Conservation (phyloP, 2,329 filamentous ascomycete species). For the Emergomyces africanus region DNA sequence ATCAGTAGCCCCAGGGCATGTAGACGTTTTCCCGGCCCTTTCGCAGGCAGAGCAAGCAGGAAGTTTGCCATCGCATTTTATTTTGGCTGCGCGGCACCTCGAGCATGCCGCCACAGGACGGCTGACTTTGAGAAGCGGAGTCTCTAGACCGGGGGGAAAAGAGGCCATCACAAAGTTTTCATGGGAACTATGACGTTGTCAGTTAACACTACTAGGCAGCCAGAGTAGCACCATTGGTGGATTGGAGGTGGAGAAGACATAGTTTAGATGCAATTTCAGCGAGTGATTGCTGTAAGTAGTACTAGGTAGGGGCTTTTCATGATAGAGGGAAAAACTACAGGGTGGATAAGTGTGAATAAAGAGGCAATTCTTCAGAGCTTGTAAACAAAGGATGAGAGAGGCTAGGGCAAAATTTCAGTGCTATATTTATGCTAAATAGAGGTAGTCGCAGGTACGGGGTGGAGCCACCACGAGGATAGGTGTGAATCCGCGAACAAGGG, state of each 20-base stretch:
- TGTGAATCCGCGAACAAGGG: neutral
- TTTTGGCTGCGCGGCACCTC: conserved; percentile 78
- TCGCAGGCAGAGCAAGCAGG: conserved; percentile 93
- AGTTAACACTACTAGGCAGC: neutral
- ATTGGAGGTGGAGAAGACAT: neutral
- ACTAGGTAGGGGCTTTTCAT: neutral
- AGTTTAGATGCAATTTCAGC: neutral
- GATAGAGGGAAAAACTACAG: neutral
- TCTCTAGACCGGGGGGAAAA: conserved; percentile 25
- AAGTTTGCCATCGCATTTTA: conserved; percentile 95
- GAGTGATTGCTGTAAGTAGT: neutral
- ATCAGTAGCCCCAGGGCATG: conserved; percentile 90
- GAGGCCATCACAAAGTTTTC: conserved; percentile 9
- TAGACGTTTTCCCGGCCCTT: conserved; percentile 69
- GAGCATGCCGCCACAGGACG: conserved; percentile 69
- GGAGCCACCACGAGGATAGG: neutral
- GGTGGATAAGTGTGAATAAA: neutral
- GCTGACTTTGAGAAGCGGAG: conserved; percentile 45
- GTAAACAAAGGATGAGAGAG: neutral
- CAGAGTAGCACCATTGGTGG: neutral
- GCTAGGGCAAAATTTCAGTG: neutral
- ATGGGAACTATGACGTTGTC: conserved; percentile 1
- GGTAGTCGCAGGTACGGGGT: too few species aligned
- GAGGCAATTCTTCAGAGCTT: neutral
- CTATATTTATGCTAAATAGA: neutral